Evolutionary conservation across 2,329 filamentous ascomycete genomes (phyloP), one percentile per base, ranked within the genome.

Genomic region (Coccinonectria pachysandricola): DNA sequence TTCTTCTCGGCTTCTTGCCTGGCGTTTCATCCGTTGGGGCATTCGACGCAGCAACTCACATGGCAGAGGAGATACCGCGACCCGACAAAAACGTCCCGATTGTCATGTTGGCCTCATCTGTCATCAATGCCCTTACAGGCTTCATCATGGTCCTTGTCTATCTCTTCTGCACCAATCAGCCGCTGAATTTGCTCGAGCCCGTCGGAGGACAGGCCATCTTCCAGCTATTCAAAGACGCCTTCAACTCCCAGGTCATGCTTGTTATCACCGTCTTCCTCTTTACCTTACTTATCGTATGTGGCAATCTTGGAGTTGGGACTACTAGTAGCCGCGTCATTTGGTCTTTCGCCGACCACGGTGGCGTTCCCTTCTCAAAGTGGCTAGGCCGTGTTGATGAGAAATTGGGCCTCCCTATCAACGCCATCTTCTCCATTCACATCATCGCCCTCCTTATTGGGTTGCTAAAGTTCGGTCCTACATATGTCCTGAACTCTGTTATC

Each of bases 11-110:
- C 8, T 15, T 23, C 5, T 15, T 23, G 7, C 21, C 21, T 1
- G 21, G 21, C 9, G 13, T n/a, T n/a, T n/a, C n/a, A n/a, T n/a
- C n/a, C n/a, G n/a, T n/a, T n/a, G n/a, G n/a, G 2, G 68, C 68
- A 2, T 72, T 73, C 35, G 69, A 74, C 39, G 64, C 68, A 0
- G 68, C 69, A 17, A 69, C 72, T 19, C 69, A 74, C 42, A 62
- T 73, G 54, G 62, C 68, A 3, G 68, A 73, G 36, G 68, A 72
- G 39, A 66, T 72, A 2, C 67, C 68, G 2, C 49, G 55, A 4
- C 67, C 68, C 2, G 50, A 65, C 15, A 60, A 50, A 18, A 69
- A 68, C 29, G 62, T 60, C 0, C 68, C 68, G 0, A 53, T 53
- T 10, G 59, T 65, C 3, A 69, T 72, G 35, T 70, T 60, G 53